phyloP scores from a whole-genome alignment of 192 early-diverging fungal species.

The Dissophora ornata region DNA sequence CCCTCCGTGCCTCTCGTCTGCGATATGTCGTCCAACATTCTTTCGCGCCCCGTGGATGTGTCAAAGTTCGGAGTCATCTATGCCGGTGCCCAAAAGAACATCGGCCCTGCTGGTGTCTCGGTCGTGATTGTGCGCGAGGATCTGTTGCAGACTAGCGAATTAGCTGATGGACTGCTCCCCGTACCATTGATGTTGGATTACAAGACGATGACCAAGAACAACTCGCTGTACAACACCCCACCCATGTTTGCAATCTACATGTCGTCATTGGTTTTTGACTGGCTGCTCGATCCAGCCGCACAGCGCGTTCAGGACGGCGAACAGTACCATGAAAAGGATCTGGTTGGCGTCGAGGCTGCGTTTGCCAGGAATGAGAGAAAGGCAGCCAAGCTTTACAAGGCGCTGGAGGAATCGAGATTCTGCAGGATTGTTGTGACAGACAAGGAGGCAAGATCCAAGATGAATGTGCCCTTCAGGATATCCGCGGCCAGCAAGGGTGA shows the following conservation, averaged over 20 bases:
- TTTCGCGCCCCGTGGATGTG: constrained; percentile 84
- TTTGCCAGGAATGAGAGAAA: constrained; percentile 77
- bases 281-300: constrained; percentile 62
- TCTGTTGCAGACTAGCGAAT: constrained; percentile 71
- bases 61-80: constrained; percentile 88
- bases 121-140: constrained; percentile 93
- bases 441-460: constrained; percentile 71
- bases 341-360: constrained; percentile 78
- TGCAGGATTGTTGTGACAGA: constrained; percentile 75
- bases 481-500: constrained; percentile 44
- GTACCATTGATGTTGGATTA: constrained; percentile 89
- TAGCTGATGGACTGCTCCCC: constrained; percentile 32
- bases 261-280: constrained; percentile 89
- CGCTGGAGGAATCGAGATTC: constrained; percentile 74
- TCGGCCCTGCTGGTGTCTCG: constrained; percentile 91
- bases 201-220: constrained; percentile 80
- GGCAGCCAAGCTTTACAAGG: constrained; percentile 73
- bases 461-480: constrained; percentile 94
- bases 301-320: constrained; percentile 56
- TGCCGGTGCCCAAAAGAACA: constrained; percentile 98
- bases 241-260: constrained; percentile 97
- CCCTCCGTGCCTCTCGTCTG: constrained; percentile 83
- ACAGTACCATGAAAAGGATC: constrained; percentile 14
- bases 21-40: constrained; percentile 91
- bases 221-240: constrained; percentile 97